phyloP scores from a whole-genome alignment of 805 yeast species.

The Lipomyces oligophaga region DNA sequence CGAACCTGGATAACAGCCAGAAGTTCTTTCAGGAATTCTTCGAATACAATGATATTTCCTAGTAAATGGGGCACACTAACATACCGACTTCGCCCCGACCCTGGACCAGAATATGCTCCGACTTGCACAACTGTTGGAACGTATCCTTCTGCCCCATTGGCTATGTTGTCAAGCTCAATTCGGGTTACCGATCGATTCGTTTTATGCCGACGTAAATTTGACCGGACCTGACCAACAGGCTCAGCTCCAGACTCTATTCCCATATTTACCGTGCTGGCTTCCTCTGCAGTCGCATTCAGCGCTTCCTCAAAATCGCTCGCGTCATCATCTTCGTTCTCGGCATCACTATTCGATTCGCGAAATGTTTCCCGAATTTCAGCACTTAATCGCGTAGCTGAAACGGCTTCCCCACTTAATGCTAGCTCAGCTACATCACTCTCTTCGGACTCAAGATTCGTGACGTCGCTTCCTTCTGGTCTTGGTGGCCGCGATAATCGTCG shows the following conservation, averaged over 20 bases:
- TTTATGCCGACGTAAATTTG: too few species aligned
- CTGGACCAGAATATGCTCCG: constrained; percentile 13
- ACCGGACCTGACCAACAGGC: background rate
- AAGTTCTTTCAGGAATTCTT: constrained; percentile 34
- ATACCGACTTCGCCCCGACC: constrained; percentile 19
- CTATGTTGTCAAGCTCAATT: constrained; percentile 24
- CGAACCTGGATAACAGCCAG: constrained; percentile 34
- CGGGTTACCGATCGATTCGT: constrained; percentile 1
- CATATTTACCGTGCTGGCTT: too few species aligned
- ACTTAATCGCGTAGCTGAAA: constrained; percentile 2
- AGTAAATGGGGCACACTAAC: constrained; percentile 30
- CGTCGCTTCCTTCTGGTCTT: background rate
- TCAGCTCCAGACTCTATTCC: background rate
- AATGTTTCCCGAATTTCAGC: constrained; percentile 11
- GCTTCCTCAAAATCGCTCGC: background rate
- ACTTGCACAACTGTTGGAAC: constrained; percentile 23
- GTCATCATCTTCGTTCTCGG: background rate
- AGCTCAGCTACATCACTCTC: background rate
- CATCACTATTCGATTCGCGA: constrained; percentile 3
- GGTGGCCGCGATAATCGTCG: background rate
- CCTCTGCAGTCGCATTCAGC: background rate
- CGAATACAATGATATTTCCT: constrained; percentile 31
- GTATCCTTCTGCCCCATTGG: constrained; percentile 7
- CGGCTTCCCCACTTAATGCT: background rate
- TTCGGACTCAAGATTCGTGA: constrained; percentile 1